These are phyloP conservation scores for Phragmites australis DNA, from an alignment of 176 grass and related monocot species.

Conservation along the genomic window DNA sequence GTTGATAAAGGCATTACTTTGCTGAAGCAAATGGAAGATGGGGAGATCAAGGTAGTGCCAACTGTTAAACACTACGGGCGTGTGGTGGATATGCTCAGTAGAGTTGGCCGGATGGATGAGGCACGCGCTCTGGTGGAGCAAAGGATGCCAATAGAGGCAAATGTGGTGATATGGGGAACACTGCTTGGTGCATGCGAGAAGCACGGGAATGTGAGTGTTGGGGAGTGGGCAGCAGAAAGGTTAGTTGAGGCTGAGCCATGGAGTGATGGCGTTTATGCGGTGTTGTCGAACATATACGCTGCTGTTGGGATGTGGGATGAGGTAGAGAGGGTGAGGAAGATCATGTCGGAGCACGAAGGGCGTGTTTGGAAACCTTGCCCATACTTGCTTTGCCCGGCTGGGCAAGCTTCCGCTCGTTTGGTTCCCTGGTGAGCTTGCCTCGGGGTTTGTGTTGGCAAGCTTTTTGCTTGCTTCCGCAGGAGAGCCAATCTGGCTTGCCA, in stretches of 20 bases:
- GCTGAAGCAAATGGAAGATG: constrained; percentile 45
- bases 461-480: too few relatives aligned
- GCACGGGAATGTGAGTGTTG: constrained; percentile 39
- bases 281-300: constrained; percentile 52
- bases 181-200: constrained; percentile 55
- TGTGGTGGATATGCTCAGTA: constrained; percentile 58
- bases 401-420: too few relatives aligned
- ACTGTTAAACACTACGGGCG: constrained; percentile 38
- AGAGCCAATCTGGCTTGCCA: too few relatives aligned
- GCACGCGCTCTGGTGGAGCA: constrained; percentile 34
- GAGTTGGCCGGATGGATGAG: constrained; percentile 43
- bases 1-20: constrained; percentile 40
- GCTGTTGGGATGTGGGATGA: constrained; percentile 36
- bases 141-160: constrained; percentile 50
- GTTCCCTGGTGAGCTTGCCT: too few relatives aligned
- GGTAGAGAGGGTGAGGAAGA: constrained; percentile 50
- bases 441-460: too few relatives aligned
- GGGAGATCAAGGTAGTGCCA: constrained; percentile 38
- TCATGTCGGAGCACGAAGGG: constrained; percentile 43
- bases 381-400: too few relatives aligned
- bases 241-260: constrained; percentile 44
- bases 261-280: constrained; percentile 55
- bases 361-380: too few relatives aligned
- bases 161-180: constrained; percentile 53
- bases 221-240: constrained; percentile 28